phyloP scores from a whole-genome alignment of 2,329 filamentous ascomycete species.

The Aspergillus novoparasiticus region DNA sequence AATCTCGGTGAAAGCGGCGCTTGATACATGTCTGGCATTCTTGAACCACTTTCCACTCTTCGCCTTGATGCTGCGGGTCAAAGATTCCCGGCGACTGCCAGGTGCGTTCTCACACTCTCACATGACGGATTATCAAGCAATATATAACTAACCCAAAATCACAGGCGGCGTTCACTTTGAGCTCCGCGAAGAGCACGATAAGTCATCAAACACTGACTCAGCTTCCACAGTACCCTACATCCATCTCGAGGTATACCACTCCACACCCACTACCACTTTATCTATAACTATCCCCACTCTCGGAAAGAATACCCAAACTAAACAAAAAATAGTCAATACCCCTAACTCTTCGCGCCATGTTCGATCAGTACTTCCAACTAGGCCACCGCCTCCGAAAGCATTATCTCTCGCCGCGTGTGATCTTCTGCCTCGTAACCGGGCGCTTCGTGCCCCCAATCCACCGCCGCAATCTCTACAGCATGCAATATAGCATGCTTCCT shows the following conservation, averaged over 20 bases:
- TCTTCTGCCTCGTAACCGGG: conserved; percentile 84
- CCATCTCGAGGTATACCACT: conserved; percentile 70
- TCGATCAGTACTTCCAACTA: conserved; percentile 96
- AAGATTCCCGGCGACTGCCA: conserved; percentile 86
- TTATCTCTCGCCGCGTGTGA: conserved; percentile 85
- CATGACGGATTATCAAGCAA: neutral
- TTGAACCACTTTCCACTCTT: conserved; percentile 98
- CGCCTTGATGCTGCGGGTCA: conserved; percentile 91
- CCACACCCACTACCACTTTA: neutral
- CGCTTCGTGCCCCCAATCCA: conserved; percentile 95
- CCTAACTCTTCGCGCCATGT: conserved; percentile 88
- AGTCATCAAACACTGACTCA: conserved; percentile 35
- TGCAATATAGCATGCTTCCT: conserved; percentile 98
- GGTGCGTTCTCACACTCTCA: conserved; percentile 52
- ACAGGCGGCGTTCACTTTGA: conserved; percentile 85
- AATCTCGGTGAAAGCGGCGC: conserved; percentile 84
- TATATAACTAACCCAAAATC: conserved; percentile 6
- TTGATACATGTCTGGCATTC: conserved; percentile 90
- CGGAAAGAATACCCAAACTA: conserved; percentile 10
- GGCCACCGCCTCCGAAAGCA: conserved; percentile 90
- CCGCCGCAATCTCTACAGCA: conserved; percentile 87
- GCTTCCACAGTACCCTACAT: conserved; percentile 74
- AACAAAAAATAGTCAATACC: conserved; percentile 70
- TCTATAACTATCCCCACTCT: neutral
- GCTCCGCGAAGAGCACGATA: conserved; percentile 71